Percentiles rank a stretch among this genome's conserved stretches.
Conservation (phyloP, 208 protist species). For the Trypanosoma scelopori region DNA sequence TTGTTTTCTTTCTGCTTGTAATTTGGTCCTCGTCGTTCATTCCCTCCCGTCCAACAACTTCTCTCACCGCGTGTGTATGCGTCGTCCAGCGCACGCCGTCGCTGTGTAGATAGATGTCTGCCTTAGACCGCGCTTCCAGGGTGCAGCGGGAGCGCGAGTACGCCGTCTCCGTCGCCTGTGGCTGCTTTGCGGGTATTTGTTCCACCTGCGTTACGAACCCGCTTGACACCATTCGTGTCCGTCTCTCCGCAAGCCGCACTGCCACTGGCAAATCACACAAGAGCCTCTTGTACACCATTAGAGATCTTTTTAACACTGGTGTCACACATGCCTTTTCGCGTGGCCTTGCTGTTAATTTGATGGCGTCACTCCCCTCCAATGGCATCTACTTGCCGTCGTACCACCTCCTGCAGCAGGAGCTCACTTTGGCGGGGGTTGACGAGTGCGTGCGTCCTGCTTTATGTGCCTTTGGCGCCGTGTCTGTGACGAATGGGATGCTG, state of each 20-base stretch:
- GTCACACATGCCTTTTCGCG: constrained; percentile 72
- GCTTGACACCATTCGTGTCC: constrained; percentile 87
- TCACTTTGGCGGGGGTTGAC: constrained; percentile 43
- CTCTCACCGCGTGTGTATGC: constrained; percentile 10
- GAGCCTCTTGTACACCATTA: constrained; percentile 61
- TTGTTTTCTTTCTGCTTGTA: not conserved
- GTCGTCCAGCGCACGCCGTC: constrained; percentile 1
- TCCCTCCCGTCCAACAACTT: no score
- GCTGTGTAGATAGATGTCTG: constrained; percentile 5
- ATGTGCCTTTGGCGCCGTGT: constrained; percentile 76
- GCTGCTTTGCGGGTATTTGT: constrained; percentile 84
- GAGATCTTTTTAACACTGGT: constrained; percentile 70
- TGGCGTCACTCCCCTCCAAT: constrained; percentile 89
- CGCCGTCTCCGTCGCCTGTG: constrained; percentile 66
- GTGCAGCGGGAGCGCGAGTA: constrained; percentile 42
- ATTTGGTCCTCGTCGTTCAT: constrained; percentile 3
- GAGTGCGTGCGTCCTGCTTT: constrained; percentile 52
- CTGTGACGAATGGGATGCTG: constrained; percentile 68
- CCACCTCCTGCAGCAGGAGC: constrained; percentile 60
- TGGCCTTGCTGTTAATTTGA: constrained; percentile 82
- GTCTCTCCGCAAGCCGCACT: constrained; percentile 61
- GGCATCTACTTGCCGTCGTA: constrained; percentile 88
- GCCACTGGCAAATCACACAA: constrained; percentile 84
- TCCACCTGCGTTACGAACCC: constrained; percentile 90
- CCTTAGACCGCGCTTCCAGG: not conserved